Percentiles rank a stretch among this genome's conserved stretches.
These are phyloP conservation scores for Tricholoma hemisulphureum DNA, from an alignment of 768 basidiomycete species.

Conservation along the genomic window DNA sequence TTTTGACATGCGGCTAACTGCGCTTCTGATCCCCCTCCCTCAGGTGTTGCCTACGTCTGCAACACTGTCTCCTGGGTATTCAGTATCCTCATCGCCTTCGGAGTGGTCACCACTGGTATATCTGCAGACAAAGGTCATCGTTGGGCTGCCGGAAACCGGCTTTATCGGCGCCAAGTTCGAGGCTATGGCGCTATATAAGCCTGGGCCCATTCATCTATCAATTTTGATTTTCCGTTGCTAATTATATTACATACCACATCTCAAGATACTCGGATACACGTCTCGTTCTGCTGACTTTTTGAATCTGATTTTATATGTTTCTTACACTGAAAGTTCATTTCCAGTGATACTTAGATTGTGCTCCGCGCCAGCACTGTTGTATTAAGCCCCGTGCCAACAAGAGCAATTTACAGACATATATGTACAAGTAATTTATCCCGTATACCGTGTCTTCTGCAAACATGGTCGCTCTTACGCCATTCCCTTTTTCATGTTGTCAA, in stretches of 20 bases:
- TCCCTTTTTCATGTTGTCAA: slow-evolving; percentile 75
- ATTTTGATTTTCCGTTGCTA: neutral
- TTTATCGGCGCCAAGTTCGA: slow-evolving; percentile 43
- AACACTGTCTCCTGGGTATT: slow-evolving; percentile 62
- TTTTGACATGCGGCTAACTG: neutral
- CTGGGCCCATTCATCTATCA: too few species aligned
- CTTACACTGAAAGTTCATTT: too few species aligned
- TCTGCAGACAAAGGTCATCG: slow-evolving; percentile 58
- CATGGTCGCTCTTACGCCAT: slow-evolving; percentile 50
- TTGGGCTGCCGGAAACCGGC: slow-evolving; percentile 79
- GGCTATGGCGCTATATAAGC: too few species aligned
- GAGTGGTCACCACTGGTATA: slow-evolving; percentile 61
- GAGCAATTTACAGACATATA: too few species aligned
- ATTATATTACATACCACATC: neutral
- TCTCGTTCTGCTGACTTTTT: neutral
- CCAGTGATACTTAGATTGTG: too few species aligned
- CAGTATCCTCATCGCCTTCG: slow-evolving; percentile 49
- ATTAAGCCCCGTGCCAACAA: too few species aligned
- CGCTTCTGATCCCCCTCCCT: neutral
- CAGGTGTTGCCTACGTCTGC: slow-evolving; percentile 61
- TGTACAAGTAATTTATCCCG: neutral
- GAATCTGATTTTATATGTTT: neutral
- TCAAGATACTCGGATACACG: neutral
- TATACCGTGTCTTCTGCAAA: neutral
- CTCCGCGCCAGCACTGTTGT: too few species aligned